phyloP scores from a whole-genome alignment of 306 rosid genomes.

The Luffa acutangula region DNA sequence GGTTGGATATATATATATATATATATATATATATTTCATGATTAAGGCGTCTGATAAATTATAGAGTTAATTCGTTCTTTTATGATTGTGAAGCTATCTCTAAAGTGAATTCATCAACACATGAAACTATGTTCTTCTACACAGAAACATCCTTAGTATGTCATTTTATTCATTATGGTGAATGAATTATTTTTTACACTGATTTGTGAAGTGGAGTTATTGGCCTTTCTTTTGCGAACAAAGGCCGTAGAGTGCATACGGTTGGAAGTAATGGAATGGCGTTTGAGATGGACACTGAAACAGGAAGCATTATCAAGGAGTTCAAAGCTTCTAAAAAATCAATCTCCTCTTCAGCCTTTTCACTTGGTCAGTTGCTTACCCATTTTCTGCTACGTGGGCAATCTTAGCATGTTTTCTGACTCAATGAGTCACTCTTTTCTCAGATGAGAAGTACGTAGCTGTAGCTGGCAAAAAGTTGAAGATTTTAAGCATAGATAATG shows the following conservation, averaged over 20 bases:
- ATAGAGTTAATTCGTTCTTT: not conserved
- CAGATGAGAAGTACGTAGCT: slow-evolving; percentile 41
- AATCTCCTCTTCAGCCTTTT: slow-evolving; percentile 34
- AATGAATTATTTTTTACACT: not conserved
- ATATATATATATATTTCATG: not conserved
- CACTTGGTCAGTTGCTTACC: slow-evolving; percentile 31
- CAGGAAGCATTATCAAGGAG: slow-evolving; percentile 28
- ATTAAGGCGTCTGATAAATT: not conserved
- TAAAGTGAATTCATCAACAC: not conserved
- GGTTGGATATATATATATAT: not conserved
- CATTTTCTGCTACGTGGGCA: not conserved
- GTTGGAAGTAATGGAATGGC: slow-evolving; percentile 39
- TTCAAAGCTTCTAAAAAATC: slow-evolving; percentile 39
- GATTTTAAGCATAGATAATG: slow-evolving; percentile 33
- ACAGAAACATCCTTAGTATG: not conserved
- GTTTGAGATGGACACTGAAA: slow-evolving; percentile 24
- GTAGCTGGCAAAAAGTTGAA: slow-evolving; percentile 28
- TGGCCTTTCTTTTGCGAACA: slow-evolving; percentile 37
- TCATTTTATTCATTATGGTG: not conserved
- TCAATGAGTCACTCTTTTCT: slow-evolving; percentile 8
- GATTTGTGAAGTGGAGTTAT: slow-evolving; percentile 28
- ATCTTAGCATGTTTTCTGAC: not conserved
- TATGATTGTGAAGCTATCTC: not conserved
- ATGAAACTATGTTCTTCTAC: not conserved
- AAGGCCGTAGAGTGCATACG: slow-evolving; percentile 25